Evolutionary conservation across 441 rosid species (phyloP), one percentile per base, ranked within the genome.

Genomic region (Kokia cookei): DNA sequence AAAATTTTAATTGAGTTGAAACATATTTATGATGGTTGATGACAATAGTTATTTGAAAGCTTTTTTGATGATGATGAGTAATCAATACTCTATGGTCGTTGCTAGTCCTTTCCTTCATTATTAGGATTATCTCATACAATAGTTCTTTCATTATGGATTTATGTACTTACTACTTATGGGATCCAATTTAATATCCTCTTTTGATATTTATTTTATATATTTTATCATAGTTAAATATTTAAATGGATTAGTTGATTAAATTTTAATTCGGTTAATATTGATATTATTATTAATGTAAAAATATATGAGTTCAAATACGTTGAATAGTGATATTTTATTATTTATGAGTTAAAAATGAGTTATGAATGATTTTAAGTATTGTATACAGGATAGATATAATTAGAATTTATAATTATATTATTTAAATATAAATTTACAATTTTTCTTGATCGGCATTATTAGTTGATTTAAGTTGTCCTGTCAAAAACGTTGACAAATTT

Each of bases 261-360:
- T 3, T 0, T 29, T 29, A 29, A 4, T 29, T 29, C 4, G 0
- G 3, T 0, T 3, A 0, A 32, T 0, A 32, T 32, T 4, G 4
- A 4, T 32, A 32, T 4, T 32, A 32, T 4, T 32, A 32, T 32
- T 0, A 32, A 4, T 4, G 1, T 2, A 4, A 0, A 1, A 32
- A 0, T 0, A 32, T 4, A 0, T 32, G 1, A 0, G 4, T 32
- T 32, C 0, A 3, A 32, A 0, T 32, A 0, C 1, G 1, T 3
- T 32, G 0, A 32, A 32, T 0, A 0, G 5, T 32, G 0, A 4
- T 32, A 32, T 5, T 1, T 0, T 32, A 0, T 0, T 5, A 5
- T 32, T 5, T 32, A 32, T 32, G 0, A 4, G 0, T 4, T 32
- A 5, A 0, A 0, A 1, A 4, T 1, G 1, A 0, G 4, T 0